Conservation (phyloP, 148 eudicot species). For the Persicaria maculosa region DNA sequence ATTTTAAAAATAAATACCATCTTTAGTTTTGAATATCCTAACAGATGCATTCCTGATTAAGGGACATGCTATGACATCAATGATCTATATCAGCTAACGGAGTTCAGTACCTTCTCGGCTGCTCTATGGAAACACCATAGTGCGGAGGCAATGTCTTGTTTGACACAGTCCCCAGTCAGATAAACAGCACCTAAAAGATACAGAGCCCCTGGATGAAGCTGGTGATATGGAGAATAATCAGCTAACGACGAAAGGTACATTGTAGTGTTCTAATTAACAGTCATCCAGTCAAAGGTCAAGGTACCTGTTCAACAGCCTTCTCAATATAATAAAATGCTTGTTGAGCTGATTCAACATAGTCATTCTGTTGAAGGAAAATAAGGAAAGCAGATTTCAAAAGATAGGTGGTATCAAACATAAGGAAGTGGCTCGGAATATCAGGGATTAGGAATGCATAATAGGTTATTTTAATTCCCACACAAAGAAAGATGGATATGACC, state of each 20-base stretch:
- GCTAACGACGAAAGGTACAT: neutral
- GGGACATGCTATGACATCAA: neutral
- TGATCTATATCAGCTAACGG: neutral
- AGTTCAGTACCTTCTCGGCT: slow-evolving; percentile 60
- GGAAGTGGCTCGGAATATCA: neutral
- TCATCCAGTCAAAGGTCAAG: slow-evolving; percentile 3
- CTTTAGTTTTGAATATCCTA: neutral
- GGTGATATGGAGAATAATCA: slow-evolving; percentile 15
- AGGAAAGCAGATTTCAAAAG: neutral
- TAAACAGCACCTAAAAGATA: slow-evolving; percentile 89
- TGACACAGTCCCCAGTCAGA: slow-evolving; percentile 90
- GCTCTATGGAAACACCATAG: slow-evolving; percentile 96
- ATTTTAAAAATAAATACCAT: neutral
- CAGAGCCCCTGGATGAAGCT: slow-evolving; percentile 94
- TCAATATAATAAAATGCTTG: slow-evolving; percentile 87
- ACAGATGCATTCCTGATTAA: neutral
- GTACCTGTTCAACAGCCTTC: slow-evolving; percentile 89
- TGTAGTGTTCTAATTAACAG: neutral
- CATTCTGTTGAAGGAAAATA: slow-evolving; percentile 39
- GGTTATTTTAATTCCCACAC: neutral
- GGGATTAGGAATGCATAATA: neutral
- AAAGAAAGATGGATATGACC: neutral
- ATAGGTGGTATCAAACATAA: neutral
- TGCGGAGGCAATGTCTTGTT: slow-evolving; percentile 69
- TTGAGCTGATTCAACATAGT: slow-evolving; percentile 63